Percentiles rank a stretch among this genome's conserved stretches.
Evolutionary conservation across 495 filamentous ascomycete genomes (phyloP).

Genomic region (Penicillium coprophilum): DNA sequence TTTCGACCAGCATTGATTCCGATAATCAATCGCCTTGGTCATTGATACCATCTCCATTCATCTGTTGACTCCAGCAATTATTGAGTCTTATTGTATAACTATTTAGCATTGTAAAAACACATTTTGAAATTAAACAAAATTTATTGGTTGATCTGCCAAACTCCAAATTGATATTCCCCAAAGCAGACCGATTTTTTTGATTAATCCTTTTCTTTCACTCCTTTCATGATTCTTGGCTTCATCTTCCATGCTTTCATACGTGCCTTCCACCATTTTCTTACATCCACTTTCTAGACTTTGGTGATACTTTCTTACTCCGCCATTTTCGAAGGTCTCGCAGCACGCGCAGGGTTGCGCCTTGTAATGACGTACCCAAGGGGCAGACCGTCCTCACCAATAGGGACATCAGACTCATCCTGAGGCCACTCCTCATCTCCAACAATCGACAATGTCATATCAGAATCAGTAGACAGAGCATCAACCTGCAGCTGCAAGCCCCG

Average conservation of each 20-base stretch:
- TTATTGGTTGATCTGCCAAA: background rate
- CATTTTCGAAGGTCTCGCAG: conserved; percentile 11
- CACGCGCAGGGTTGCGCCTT: conserved; percentile 13
- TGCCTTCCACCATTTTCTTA: background rate
- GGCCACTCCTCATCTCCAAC: background rate
- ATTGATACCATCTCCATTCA: conserved; percentile 34
- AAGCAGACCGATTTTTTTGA: background rate
- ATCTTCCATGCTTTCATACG: background rate
- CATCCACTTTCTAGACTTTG: background rate
- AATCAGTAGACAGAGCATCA: background rate
- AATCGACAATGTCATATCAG: conserved; percentile 4
- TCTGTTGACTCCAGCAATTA: background rate
- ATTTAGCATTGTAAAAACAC: conserved; percentile 20
- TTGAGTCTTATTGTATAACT: conserved; percentile 16
- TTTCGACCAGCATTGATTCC: conserved; percentile 10
- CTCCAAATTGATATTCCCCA: background rate
- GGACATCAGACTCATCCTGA: background rate
- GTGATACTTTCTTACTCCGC: background rate
- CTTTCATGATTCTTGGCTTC: background rate
- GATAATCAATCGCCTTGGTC: conserved; percentile 9
- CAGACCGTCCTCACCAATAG: background rate
- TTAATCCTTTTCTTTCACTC: background rate
- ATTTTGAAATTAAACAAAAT: background rate
- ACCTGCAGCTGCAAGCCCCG: background rate
- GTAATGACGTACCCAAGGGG: background rate